phyloP scores from a whole-genome alignment of 140 eudicot species.

The Senecio squalidus region DNA sequence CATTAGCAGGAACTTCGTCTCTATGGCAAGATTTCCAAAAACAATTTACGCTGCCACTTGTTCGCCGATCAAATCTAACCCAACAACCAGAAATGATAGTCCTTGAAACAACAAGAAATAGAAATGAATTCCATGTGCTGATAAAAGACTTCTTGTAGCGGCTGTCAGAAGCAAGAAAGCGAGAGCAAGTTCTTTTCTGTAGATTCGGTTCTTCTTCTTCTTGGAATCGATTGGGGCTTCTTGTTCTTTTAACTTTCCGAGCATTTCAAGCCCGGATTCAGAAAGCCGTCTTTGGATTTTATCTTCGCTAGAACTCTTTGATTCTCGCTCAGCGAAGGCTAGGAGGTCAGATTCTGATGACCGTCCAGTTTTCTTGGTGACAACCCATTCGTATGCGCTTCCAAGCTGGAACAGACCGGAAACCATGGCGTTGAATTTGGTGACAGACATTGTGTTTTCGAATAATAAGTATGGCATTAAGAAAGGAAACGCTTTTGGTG shows the following conservation, averaged over 20 bases:
- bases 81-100: constrained; percentile 72
- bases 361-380: constrained; percentile 82
- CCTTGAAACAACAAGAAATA: constrained; percentile 91
- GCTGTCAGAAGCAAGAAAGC: constrained; percentile 82
- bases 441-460: constrained; percentile 96
- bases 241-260: constrained; percentile 62
- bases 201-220: constrained; percentile 60
- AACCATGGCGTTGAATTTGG: constrained; percentile 92
- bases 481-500: constrained; percentile 92
- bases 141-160: constrained; percentile 75
- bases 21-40: background rate
- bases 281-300: constrained; percentile 72
- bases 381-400: constrained; percentile 94
- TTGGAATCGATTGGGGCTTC: constrained; percentile 34
- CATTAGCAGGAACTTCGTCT: constrained; percentile 10
- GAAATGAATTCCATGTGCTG: constrained; percentile 89
- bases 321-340: constrained; percentile 71
- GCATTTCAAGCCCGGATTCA: constrained; percentile 84
- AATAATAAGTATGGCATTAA: constrained; percentile 81
- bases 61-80: constrained; percentile 85
- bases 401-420: constrained; percentile 96
- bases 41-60: constrained; percentile 41
- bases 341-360: constrained; percentile 78
- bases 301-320: constrained; percentile 48
- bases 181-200: constrained; percentile 71